phyloP scores from a whole-genome alignment of 2,329 filamentous ascomycete species.

The Penicillium concentricum region DNA sequence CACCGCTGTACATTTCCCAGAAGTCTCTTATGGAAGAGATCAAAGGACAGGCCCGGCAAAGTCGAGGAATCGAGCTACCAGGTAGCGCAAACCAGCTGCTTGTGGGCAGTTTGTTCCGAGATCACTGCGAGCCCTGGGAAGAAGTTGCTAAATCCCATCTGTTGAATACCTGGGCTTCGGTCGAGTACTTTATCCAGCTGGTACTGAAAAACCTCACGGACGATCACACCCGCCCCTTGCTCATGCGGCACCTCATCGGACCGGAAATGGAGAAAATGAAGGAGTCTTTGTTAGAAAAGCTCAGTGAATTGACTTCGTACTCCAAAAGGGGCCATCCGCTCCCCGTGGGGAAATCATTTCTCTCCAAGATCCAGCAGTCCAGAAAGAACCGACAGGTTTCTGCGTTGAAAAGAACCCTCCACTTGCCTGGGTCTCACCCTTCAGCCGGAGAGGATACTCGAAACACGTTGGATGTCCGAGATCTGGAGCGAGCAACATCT shows the following conservation, averaged over 20 bases:
- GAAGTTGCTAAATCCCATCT: conserved; percentile 25
- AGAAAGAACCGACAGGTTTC: not conserved
- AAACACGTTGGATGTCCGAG: not conserved
- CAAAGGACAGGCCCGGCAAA: conserved; percentile 27
- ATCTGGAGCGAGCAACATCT: not conserved
- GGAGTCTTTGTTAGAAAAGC: not conserved
- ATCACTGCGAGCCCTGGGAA: conserved; percentile 37
- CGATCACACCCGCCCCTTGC: not conserved
- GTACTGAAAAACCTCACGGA: not conserved
- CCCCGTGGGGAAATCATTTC: not conserved
- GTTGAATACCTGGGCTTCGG: conserved; percentile 1
- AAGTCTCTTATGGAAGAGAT: conserved; percentile 16
- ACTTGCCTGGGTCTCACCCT: not conserved
- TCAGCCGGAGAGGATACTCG: not conserved
- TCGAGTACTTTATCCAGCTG: not conserved
- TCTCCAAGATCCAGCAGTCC: not conserved
- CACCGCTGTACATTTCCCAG: not conserved
- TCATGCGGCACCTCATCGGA: not conserved
- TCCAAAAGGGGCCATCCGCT: not conserved
- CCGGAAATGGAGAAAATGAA: not conserved
- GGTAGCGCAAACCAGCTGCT: conserved; percentile 35
- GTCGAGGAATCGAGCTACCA: conserved; percentile 36
- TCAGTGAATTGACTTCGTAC: not conserved
- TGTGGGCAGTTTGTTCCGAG: conserved; percentile 34
- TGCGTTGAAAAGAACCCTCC: not conserved